These are phyloP conservation scores for Flaveria ramosissima DNA, from an alignment of 129 eudicot genomes.

Conservation along the genomic window DNA sequence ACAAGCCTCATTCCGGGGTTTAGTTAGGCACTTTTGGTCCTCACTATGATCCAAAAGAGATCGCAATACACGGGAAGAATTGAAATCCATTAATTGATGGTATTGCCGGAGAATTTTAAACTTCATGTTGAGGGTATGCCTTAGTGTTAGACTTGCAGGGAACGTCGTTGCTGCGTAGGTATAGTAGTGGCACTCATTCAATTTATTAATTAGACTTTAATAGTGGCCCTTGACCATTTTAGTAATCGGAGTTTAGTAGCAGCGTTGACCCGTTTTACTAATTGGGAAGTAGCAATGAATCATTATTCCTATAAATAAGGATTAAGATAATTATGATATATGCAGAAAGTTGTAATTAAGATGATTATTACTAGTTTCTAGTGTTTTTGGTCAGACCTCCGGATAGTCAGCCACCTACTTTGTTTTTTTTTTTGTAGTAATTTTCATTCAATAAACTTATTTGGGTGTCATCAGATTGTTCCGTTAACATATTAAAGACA, in stretches of 20 bases:
- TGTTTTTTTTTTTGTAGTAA: not conserved
- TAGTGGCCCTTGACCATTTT: not conserved
- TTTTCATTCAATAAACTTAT: not conserved
- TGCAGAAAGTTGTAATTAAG: not conserved
- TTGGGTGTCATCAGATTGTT: not conserved
- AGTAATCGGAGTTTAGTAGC: not conserved
- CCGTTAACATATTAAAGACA: not conserved
- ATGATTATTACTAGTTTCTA: not conserved
- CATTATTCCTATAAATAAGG: not conserved
- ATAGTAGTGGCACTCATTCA: not conserved
- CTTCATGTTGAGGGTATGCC: not conserved
- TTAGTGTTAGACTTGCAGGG: not conserved
- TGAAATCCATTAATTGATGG: not conserved
- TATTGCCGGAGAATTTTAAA: not conserved
- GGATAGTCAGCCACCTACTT: slow-evolving; percentile 4
- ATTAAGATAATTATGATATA: not conserved
- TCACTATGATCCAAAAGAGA: not conserved
- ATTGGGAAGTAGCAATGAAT: not conserved
- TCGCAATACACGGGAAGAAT: not conserved
- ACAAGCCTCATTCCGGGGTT: not conserved
- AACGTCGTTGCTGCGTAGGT: not conserved
- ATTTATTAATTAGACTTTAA: not conserved
- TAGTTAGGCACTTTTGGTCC: not conserved
- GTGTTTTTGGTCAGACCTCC: not conserved
- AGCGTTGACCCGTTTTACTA: not conserved